Conservation (phyloP, 2,329 filamentous ascomycete genomes). For the Ophiostoma tasmaniense region DNA sequence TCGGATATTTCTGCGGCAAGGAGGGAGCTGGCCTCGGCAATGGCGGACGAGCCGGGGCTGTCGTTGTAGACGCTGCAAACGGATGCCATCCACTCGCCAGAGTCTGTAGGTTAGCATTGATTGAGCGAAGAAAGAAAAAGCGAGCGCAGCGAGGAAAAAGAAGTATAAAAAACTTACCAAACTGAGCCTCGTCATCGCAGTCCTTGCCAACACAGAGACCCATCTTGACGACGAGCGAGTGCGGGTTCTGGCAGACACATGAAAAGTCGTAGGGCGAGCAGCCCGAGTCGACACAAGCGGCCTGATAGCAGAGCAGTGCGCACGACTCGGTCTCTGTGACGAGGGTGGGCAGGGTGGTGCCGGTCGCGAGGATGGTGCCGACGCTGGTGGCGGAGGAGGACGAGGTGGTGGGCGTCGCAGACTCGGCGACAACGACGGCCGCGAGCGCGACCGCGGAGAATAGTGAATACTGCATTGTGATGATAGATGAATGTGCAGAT, state of each 20-base stretch:
- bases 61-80: conserved; percentile 17
- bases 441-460: neutral
- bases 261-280: conserved; percentile 18
- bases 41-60: conserved; percentile 7
- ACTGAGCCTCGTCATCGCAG: conserved; percentile 17
- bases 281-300: conserved; percentile 18
- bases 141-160: neutral
- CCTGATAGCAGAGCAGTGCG: conserved; percentile 20
- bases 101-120: conserved; percentile 7
- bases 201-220: conserved; percentile 20
- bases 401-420: neutral
- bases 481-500: neutral
- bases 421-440: neutral
- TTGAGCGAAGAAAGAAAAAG: neutral
- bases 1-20: conserved; percentile 16
- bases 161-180: neutral
- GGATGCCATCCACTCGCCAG: conserved; percentile 19
- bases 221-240: conserved; percentile 22
- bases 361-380: conserved; percentile 16
- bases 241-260: conserved; percentile 22
- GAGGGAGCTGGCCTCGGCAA: conserved; percentile 16
- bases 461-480: neutral
- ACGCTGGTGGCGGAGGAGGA: neutral
- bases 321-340: conserved; percentile 19
- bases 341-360: conserved; percentile 17